Evolutionary conservation across 208 protist species (phyloP).

Genomic region (Endotrypanum monterogeii): DNA sequence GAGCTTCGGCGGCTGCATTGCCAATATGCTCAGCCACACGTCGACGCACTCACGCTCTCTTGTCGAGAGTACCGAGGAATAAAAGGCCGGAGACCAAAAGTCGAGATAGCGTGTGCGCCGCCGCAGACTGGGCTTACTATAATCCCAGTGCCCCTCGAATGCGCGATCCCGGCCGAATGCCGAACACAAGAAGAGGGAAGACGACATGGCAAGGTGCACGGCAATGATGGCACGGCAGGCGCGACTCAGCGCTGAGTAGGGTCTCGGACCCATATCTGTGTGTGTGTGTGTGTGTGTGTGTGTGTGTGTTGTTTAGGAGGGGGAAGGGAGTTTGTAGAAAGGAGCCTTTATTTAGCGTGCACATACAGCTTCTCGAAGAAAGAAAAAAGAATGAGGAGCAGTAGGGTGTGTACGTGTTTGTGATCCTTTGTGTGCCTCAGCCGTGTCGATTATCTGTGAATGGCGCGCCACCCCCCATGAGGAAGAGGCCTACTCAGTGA

Average conservation of each 20-base stretch:
- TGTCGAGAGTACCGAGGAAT: slow-evolving; percentile 32
- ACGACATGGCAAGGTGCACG: slow-evolving; percentile 33
- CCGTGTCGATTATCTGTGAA: too few relatives aligned
- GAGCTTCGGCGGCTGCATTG: slow-evolving; percentile 32
- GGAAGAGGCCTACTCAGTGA: too few relatives aligned
- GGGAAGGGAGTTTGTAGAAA: background rate
- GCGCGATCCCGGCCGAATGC: slow-evolving; percentile 37
- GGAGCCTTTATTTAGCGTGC: too few relatives aligned
- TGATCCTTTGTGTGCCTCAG: too few relatives aligned
- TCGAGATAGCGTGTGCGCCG: slow-evolving; percentile 29
- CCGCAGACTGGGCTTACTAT: slow-evolving; percentile 50
- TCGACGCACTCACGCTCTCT: slow-evolving; percentile 63
- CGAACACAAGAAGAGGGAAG: slow-evolving; percentile 40
- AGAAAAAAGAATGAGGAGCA: background rate
- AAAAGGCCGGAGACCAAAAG: slow-evolving; percentile 55
- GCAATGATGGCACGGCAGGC: slow-evolving; percentile 36
- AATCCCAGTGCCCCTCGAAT: slow-evolving; percentile 67
- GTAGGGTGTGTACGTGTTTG: too few relatives aligned
- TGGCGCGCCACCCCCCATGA: too few relatives aligned
- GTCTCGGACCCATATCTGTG: background rate
- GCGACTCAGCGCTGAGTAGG: slow-evolving; percentile 14
- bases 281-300: background rate
- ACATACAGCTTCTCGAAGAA: too few relatives aligned
- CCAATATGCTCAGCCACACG: slow-evolving; percentile 46
- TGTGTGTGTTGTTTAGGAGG: background rate